Evolutionary conservation across 2,329 filamentous ascomycete genomes (phyloP), one percentile per base, ranked within the genome.

Genomic region (Endoconidiophora polonica): DNA sequence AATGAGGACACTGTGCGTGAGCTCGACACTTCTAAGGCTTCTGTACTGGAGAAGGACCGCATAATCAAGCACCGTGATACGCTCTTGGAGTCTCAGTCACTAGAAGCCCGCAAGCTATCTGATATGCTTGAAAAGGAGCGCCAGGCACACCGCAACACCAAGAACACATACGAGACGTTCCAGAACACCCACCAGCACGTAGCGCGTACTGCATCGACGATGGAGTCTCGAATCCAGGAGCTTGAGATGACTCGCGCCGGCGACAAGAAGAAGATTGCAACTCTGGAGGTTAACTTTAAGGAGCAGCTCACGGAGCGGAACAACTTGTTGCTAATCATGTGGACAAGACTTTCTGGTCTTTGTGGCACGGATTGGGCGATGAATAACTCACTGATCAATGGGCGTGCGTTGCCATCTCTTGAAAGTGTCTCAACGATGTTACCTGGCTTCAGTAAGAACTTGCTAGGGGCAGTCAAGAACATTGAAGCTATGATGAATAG

Each of bases 291-390:
- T 55, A 77, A 81, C 52, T 84, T 86, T 64, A 84, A 83, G 57
- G 88, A 95, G 48, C 87, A 96, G 65, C 73, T 96, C 38, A 76
- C 74, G 41, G 91, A 96, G 65, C 81, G 91, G 50, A 95, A 96
- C 65, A 83, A 85, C 54, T 70, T 98, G 48, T 73, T 96, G 16
- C 75, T 95, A 20, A 74, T 79, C n/a, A 69, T 96, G 4, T 98
- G 91, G 91, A 90, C 90, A 55, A 77, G 84, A 43, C 73, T 98
- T 6, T 88, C 86, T 3, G 73, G 77, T 0, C 73, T 96, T 41
- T 96, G 91, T 59, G 91, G 91, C 9, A 75, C 79, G 0, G 91
- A 96, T 60, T 98, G 91, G 90, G 78, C 84, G 3, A 84, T 94
- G 62, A 79, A 82, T 59, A 88, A 96, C 63, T 83, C 82, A 51